These are phyloP conservation scores for Pterocarpus santalinus DNA, from an alignment of 306 rosid genomes.

Conservation along the genomic window DNA sequence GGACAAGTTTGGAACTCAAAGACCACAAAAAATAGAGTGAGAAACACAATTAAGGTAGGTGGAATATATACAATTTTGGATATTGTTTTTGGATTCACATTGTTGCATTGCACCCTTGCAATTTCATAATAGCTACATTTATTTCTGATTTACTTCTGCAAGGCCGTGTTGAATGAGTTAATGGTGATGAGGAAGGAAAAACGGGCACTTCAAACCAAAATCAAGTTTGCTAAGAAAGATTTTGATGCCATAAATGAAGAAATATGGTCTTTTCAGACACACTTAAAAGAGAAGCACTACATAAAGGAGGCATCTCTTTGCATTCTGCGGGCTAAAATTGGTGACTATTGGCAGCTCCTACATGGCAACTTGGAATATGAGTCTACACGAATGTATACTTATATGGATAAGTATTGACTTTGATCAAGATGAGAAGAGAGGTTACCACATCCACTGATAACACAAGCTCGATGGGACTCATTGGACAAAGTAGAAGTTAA, in stretches of 20 bases:
- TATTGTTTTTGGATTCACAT: too few species aligned
- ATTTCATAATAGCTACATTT: background rate
- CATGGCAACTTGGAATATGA: background rate
- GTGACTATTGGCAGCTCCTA: background rate
- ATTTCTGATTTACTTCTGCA: background rate
- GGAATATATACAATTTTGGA: too few species aligned
- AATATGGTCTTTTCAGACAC: conserved; percentile 2
- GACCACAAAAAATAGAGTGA: too few species aligned
- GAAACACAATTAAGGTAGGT: too few species aligned
- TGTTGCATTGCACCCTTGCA: too few species aligned
- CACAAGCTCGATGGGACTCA: background rate
- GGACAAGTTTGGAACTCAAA: too few species aligned
- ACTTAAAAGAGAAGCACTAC: conserved; percentile 1
- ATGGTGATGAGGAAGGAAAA: background rate
- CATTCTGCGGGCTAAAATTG: background rate
- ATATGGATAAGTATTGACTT: background rate
- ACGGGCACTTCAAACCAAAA: background rate
- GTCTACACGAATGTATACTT: background rate
- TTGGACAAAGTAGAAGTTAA: background rate
- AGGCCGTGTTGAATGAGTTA: background rate
- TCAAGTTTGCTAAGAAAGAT: background rate
- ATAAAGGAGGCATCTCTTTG: background rate
- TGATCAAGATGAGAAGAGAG: background rate
- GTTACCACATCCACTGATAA: background rate
- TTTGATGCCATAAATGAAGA: conserved; percentile 24